Conservation (phyloP, 352 stramenopile species). For the Phytophthora sojae region DNA sequence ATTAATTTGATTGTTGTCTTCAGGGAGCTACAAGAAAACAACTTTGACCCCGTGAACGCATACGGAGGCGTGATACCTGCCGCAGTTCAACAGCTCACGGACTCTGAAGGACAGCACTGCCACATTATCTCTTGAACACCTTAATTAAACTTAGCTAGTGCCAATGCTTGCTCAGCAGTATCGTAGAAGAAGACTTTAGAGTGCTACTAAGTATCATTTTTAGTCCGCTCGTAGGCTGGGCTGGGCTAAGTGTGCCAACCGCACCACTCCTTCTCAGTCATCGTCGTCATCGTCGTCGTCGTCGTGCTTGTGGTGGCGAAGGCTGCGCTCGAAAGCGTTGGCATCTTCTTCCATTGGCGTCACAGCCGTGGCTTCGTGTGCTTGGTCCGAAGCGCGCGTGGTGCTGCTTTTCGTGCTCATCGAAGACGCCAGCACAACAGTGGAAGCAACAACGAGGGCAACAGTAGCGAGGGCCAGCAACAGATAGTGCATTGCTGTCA, state of each 20-base stretch:
- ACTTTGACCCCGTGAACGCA: slow-evolving; percentile 45
- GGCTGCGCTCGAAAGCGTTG: not conserved
- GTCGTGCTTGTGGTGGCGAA: slow-evolving; percentile 12
- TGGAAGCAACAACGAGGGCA: not conserved
- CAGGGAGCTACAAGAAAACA: slow-evolving; percentile 65
- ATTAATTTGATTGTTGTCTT: not conserved
- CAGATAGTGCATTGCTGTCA: slow-evolving; percentile 10
- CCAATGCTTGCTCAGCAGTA: too few relatives aligned
- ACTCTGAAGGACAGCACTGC: slow-evolving; percentile 45
- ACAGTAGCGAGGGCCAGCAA: not conserved
- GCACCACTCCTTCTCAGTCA: not conserved
- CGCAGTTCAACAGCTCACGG: slow-evolving; percentile 52
- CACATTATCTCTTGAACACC: slow-evolving; percentile 31
- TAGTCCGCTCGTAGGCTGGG: too few relatives aligned
- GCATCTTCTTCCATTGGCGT: not conserved
- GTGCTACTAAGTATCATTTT: too few relatives aligned
- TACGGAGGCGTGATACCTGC: slow-evolving; percentile 49
- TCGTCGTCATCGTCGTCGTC: slow-evolving; percentile 14
- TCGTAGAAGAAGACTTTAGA: too few relatives aligned
- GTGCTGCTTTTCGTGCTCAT: not conserved
- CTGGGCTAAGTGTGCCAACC: too few relatives aligned
- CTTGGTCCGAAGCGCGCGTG: not conserved
- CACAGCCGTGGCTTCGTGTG: too few relatives aligned
- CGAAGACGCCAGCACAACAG: not conserved
- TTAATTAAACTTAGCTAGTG: not conserved